phyloP scores from a whole-genome alignment of 2,329 filamentous ascomycete species.

The Bipolaris sorokiniana region DNA sequence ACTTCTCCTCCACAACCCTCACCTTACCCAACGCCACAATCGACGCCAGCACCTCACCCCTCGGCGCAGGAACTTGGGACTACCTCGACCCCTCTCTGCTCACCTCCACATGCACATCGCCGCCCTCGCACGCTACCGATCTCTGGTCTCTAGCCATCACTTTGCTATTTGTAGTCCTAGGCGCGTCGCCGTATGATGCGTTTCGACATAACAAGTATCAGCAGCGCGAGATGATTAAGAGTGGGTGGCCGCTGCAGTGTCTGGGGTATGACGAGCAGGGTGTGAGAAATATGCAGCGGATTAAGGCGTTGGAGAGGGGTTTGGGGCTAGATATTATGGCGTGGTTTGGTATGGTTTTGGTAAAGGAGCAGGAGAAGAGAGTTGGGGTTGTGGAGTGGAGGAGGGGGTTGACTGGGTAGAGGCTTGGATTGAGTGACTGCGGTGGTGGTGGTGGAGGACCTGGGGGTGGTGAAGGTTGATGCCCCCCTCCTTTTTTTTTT shows the following conservation, averaged over 20 bases:
- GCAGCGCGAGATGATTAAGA: conserved; percentile 53
- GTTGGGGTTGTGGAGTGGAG: conserved; percentile 42
- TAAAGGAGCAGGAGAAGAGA: conserved; percentile 35
- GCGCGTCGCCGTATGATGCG: conserved; percentile 50
- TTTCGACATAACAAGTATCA: conserved; percentile 51
- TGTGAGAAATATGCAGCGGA: conserved; percentile 33
- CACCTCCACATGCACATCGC: conserved; percentile 23
- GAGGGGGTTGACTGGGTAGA: conserved; percentile 16
- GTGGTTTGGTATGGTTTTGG: conserved; percentile 50
- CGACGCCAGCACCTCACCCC: conserved; percentile 25
- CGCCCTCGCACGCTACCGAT: conserved; percentile 48
- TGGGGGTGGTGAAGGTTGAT: not conserved
- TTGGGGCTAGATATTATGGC: conserved; percentile 37
- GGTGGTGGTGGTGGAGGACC: too few relatives aligned
- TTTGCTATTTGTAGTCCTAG: conserved; percentile 52
- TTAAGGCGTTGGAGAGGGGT: conserved; percentile 36
- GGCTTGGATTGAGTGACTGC: not conserved
- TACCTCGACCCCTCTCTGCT: conserved; percentile 51
- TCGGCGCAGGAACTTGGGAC: conserved; percentile 56
- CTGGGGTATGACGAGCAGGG: conserved; percentile 46
- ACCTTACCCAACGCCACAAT: conserved; percentile 11
- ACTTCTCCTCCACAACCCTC: conserved; percentile 52
- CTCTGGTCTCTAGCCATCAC: conserved; percentile 56
- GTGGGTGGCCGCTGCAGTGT: conserved; percentile 51
- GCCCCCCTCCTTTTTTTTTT: not conserved